Evolutionary conservation across 805 yeast genomes (phyloP), one percentile per base, ranked within the genome.

Genomic region (Sugiyamaella floridensis): DNA sequence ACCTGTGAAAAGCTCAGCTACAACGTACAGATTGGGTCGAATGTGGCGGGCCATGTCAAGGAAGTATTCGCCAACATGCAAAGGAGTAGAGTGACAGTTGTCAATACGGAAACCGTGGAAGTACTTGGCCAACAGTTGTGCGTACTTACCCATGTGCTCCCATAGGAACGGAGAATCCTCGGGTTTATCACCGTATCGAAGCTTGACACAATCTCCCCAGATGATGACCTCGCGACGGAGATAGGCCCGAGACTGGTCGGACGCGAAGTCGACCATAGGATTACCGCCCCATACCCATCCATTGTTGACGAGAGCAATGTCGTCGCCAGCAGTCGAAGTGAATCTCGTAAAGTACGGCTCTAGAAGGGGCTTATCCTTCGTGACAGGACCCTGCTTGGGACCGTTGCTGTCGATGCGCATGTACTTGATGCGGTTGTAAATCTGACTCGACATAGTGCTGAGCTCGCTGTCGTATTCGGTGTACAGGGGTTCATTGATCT

Each of bases 231-330:
- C 97, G 65, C 99, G 79, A 50, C 95, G 76, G 48, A 92, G 70
- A 64, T 93, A 92, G 3, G 95, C 90, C 63, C 80, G 85, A 4
- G 95, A 81, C 51, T 82, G 61, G 28, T 76, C 68, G 0, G 96
- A 85, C 0, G 98, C 99, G 76, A 92, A 92, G 70, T 92, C 98
- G 2, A 88, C 85, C 53, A 90, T 70, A 1, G 98, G 97, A 60
- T 92, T 83, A 10, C 96, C 97, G 50, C 88, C 90, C 99, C 99
- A 92, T 52, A 93, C 89, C 97, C 98, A 92, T 46, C 99, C 99
- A 63, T 93, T 92, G 65, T 93, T 93, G 2, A 96, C 98, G 54
- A 92, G 72, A 2, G 68, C 71, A 7, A 64, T 59, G 71, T 82
- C 83, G 40, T 76, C 73, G 2, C 89, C 92, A 2, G 64, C 64